Evolutionary conservation across 2,329 filamentous ascomycete species (phyloP).

Genomic region (Colletotrichum truncatum): DNA sequence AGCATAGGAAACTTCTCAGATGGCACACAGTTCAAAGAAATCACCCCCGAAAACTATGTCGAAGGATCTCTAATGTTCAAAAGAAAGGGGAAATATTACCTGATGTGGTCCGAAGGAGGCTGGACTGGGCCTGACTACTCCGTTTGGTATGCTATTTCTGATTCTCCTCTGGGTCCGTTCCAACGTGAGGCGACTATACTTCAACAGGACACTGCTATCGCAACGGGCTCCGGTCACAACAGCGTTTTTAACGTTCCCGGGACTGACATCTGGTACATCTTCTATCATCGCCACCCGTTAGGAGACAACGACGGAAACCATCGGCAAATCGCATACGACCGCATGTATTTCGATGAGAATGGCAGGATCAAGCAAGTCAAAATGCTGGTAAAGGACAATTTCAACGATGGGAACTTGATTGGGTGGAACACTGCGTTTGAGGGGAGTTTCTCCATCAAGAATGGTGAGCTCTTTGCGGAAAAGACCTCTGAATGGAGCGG

Average conservation of each 20-base stretch:
- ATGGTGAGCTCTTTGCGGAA: conserved; percentile 35
- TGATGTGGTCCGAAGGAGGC: conserved; percentile 48
- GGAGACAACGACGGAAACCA: conserved; percentile 55
- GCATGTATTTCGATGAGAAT: conserved; percentile 54
- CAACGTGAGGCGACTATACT: conserved; percentile 54
- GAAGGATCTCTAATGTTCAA: conserved; percentile 49
- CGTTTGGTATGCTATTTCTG: conserved; percentile 53
- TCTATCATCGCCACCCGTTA: conserved; percentile 56
- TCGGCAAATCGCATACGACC: conserved; percentile 56
- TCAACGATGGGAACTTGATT: conserved; percentile 48
- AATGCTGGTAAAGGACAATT: conserved; percentile 56
- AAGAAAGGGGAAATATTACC: conserved; percentile 44
- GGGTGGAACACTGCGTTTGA: conserved; percentile 43
- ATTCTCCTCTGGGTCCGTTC: conserved; percentile 49
- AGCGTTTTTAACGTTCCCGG: conserved; percentile 54
- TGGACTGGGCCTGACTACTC: conserved; percentile 51
- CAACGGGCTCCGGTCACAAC: conserved; percentile 54
- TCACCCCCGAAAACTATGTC: conserved; percentile 51
- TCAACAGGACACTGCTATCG: conserved; percentile 47
- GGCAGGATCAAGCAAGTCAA: conserved; percentile 51
- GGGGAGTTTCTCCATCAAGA: conserved; percentile 36
- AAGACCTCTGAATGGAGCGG: conserved; percentile 24
- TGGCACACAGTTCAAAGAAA: conserved; percentile 53
- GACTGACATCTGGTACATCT: conserved; percentile 60
- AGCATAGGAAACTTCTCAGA: conserved; percentile 47